Evolutionary conservation across 2,329 filamentous ascomycete genomes (phyloP).

Genomic region (Arthrocladium fulminans): DNA sequence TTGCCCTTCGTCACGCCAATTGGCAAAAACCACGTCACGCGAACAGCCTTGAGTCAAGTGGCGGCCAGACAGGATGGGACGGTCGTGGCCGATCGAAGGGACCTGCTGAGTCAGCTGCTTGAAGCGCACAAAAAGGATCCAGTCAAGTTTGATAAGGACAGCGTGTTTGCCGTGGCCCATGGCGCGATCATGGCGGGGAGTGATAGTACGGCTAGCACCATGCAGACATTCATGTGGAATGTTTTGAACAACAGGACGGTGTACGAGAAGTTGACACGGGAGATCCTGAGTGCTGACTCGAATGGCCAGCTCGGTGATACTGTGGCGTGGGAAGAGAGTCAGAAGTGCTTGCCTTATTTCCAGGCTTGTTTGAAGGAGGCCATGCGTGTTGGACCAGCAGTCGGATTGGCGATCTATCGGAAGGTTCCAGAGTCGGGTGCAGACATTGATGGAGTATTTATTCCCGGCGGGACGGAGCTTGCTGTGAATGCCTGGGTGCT

Average conservation of each 20-base stretch:
- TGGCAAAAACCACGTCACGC: constrained; percentile 43
- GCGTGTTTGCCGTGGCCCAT: constrained; percentile 50
- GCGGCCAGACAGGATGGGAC: constrained; percentile 36
- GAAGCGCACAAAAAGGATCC: constrained; percentile 45
- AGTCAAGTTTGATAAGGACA: constrained; percentile 41
- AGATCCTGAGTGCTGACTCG: constrained; percentile 25
- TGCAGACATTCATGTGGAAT: constrained; percentile 50
- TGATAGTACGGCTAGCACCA: constrained; percentile 52
- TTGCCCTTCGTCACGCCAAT: constrained; percentile 36
- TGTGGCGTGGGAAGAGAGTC: constrained; percentile 13
- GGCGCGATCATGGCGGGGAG: constrained; percentile 46
- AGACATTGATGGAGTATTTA: constrained; percentile 34
- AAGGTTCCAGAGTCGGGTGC: constrained; percentile 31
- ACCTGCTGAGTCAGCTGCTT: constrained; percentile 45
- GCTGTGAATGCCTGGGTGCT: constrained; percentile 40
- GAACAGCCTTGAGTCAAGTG: constrained; percentile 36
- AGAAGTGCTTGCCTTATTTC: constrained; percentile 22
- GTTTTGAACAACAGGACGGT: constrained; percentile 35
- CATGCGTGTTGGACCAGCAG: constrained; percentile 43
- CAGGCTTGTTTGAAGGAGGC: constrained; percentile 48
- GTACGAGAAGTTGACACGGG: constrained; percentile 36
- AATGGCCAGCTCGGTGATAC: constrained; percentile 25
- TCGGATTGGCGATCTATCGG: constrained; percentile 43
- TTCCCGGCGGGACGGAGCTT: constrained; percentile 36
- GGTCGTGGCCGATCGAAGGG: constrained; percentile 36